Percentiles rank a stretch among this genome's conserved stretches.
Conservation (phyloP, 139 green algal species). For the Edaphochlamys debaryana region DNA sequence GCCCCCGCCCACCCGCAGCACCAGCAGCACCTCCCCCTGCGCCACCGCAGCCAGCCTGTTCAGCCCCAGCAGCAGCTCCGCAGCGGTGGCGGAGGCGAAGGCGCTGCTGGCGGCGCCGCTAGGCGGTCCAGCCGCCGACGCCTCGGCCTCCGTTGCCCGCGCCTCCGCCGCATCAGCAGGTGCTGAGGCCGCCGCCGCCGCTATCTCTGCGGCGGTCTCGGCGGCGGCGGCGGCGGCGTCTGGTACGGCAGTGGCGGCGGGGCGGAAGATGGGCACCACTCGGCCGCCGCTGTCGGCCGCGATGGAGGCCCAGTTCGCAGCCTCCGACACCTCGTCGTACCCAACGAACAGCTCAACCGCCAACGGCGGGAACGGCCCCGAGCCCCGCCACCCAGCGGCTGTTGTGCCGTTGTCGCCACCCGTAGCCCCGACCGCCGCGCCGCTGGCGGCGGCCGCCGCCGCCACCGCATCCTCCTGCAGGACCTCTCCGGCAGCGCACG, state of each 20-base stretch:
- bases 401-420: background rate
- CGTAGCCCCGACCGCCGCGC: background rate
- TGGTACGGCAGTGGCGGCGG: background rate
- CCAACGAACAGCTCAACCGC: background rate
- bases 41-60: background rate
- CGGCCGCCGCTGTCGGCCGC: constrained; percentile 18
- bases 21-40: background rate
- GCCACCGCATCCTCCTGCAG: background rate
- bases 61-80: background rate
- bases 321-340: background rate
- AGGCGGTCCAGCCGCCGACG: no score
- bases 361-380: background rate
- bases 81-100: no score
- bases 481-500: background rate
- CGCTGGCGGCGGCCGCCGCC: background rate
- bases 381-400: no score
- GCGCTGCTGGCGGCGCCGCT: no score
- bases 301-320: background rate
- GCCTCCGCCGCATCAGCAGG: no score
- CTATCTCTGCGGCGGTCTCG: no score
- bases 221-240: no score
- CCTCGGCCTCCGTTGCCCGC: no score
- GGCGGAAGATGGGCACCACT: background rate
- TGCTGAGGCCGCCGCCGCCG: no score
- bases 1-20: background rate